These are phyloP conservation scores for Phaeosphaeria sp. DNA, from an alignment of 2,329 filamentous ascomycete species.

Conservation along the genomic window DNA sequence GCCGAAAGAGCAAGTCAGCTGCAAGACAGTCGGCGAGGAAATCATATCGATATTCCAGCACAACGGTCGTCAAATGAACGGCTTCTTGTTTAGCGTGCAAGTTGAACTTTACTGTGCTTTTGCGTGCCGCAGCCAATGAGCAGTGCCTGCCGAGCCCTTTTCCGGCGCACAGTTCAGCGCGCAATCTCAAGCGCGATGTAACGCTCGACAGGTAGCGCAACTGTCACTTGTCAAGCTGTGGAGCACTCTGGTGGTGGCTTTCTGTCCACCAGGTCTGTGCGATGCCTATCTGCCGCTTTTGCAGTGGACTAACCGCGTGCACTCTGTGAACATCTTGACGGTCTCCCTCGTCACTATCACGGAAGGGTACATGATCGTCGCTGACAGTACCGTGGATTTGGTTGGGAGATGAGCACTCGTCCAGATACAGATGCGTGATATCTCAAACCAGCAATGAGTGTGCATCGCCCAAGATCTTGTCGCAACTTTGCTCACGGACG, in stretches of 20 bases:
- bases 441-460: conserved; percentile 17
- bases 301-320: conserved; percentile 14
- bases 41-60: conserved; percentile 21
- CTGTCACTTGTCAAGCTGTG: conserved; percentile 15
- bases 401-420: conserved; percentile 7
- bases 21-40: conserved; percentile 21
- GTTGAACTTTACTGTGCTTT: conserved; percentile 21
- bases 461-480: conserved; percentile 13
- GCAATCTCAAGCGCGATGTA: conserved; percentile 22
- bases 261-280: conserved; percentile 18
- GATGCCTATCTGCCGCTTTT: conserved; percentile 10
- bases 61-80: conserved; percentile 18
- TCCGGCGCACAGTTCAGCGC: conserved; percentile 10
- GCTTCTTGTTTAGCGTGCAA: conserved; percentile 6
- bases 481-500: not conserved
- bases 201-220: conserved; percentile 23
- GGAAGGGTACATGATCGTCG: conserved; percentile 13
- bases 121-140: conserved; percentile 19
- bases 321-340: conserved; percentile 8
- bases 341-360: conserved; percentile 2
- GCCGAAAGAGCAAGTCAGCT: conserved; percentile 7
- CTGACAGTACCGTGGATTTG: conserved; percentile 10
- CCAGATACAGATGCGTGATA: conserved; percentile 16
- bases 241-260: not conserved
- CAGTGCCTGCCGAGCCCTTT: conserved; percentile 3